Base-by-base conservation (phyloP, 352 stramenopile genomes). In the Phytophthora nicotianae region DNA sequence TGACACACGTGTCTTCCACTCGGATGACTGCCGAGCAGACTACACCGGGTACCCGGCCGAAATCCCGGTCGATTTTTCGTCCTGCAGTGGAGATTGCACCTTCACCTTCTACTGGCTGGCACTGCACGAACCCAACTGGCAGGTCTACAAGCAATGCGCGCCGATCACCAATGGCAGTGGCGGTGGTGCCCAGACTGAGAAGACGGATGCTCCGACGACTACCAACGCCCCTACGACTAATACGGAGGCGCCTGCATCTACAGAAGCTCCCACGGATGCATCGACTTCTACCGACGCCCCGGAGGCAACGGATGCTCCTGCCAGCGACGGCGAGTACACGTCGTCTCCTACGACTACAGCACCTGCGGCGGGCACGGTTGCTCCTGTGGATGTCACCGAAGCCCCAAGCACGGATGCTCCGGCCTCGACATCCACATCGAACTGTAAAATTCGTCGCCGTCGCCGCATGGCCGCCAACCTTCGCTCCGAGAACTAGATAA, bases 81-180 rank as follows among this genome's bases (percentile, higher is more conserved):
- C 64, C 1, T 91, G 79, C 62, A 72, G 38, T 29, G 72, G 74
- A 32, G 74, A 81, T 23, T 86, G 80, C 32, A 66, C 45, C 14
- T 75, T 91, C 45, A 72, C 50, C 11, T 89, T 90, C 62, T 87
- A 83, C 75, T 88, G 80, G 80, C 19, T 88, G 43, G 74, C 77
- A 38, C 21, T 89, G 43, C 77, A 86, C 46, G 54, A 76, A 40
- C 47, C 70, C 13, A 72, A 78, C 21, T 89, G 79, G 79, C 76
- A 89, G 54, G 61, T 79, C 5, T 83, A 88, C 70, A 81, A 77
- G 58, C 59, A 88, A 27, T 85, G 73, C 45, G 71, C 63, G 0
- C 58, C 64, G 29, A 80, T 80, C 37, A 35, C 55, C 38, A 75
- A 75, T n/a, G 41, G 50, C 8, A 70, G 46, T 42, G 57, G 64